phyloP scores from a whole-genome alignment of 1,139 yeast species.

The Saccharomycopsis hybrid region DNA sequence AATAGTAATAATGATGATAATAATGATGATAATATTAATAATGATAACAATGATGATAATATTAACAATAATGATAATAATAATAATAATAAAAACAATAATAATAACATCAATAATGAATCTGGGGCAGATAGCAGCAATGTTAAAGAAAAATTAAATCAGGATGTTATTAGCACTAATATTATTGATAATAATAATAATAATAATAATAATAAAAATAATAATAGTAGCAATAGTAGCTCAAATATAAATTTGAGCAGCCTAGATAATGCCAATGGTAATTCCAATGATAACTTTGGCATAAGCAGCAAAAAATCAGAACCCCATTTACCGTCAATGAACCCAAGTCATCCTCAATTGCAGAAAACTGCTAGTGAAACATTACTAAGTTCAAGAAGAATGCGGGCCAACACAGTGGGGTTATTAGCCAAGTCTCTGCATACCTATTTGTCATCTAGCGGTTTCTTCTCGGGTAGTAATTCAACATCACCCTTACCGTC shows the following conservation, averaged over 20 bases:
- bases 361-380: constrained; percentile 4
- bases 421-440: neutral
- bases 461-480: neutral
- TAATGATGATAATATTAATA: neutral
- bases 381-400: constrained; percentile 2
- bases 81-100: neutral
- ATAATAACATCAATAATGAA: too few species aligned
- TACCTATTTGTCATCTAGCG: neutral
- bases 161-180: too few species aligned
- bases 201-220: too few species aligned
- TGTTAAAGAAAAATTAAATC: too few species aligned
- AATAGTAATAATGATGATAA: neutral
- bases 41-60: neutral
- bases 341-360: neutral
- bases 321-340: neutral
- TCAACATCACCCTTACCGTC: neutral
- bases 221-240: too few species aligned
- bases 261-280: too few species aligned
- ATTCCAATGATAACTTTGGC: neutral
- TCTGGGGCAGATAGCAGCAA: too few species aligned
- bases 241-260: too few species aligned
- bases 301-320: neutral
- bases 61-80: neutral
- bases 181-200: too few species aligned
- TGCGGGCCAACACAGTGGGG: constrained; percentile 10